Conservation (phyloP, 306 rosid species). For the Morella rubra region DNA sequence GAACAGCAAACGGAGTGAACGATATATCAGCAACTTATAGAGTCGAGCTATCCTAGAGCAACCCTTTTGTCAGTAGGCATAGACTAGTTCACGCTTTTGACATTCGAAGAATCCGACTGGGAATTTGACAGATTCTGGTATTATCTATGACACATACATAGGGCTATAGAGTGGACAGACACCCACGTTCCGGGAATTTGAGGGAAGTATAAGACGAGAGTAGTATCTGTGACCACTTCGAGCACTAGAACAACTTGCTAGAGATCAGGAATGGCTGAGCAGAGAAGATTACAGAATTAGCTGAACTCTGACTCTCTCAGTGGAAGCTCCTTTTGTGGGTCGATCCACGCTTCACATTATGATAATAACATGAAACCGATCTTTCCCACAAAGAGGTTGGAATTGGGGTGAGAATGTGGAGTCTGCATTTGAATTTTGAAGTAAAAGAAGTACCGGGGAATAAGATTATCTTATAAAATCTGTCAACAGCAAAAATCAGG, state of each 20-base stretch:
- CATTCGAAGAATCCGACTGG: conserved; percentile 26
- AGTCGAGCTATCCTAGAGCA: neutral
- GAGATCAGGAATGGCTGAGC: conserved; percentile 17
- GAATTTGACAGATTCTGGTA: conserved; percentile 21
- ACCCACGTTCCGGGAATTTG: conserved; percentile 37
- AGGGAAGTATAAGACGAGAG: conserved; percentile 20
- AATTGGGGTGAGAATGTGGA: conserved; percentile 25
- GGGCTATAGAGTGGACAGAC: conserved; percentile 36
- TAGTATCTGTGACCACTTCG: conserved; percentile 36
- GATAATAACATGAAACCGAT: conserved; percentile 42
- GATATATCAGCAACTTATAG: conserved; percentile 5
- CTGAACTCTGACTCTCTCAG: conserved; percentile 26
- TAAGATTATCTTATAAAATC: neutral
- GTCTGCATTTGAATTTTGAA: conserved; percentile 21
- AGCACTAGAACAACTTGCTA: conserved; percentile 41
- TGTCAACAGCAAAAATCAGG: neutral
- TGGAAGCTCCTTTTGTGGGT: conserved; percentile 43
- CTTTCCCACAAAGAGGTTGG: conserved; percentile 33
- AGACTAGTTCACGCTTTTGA: conserved; percentile 25
- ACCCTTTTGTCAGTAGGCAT: conserved; percentile 5
- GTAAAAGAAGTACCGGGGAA: neutral
- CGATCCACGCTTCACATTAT: conserved; percentile 40
- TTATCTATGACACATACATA: conserved; percentile 24
- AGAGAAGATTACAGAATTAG: conserved; percentile 16
- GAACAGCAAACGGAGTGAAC: conserved; percentile 2